phyloP scores from a whole-genome alignment of 2,329 filamentous ascomycete species.

The Thelonectria blattea region DNA sequence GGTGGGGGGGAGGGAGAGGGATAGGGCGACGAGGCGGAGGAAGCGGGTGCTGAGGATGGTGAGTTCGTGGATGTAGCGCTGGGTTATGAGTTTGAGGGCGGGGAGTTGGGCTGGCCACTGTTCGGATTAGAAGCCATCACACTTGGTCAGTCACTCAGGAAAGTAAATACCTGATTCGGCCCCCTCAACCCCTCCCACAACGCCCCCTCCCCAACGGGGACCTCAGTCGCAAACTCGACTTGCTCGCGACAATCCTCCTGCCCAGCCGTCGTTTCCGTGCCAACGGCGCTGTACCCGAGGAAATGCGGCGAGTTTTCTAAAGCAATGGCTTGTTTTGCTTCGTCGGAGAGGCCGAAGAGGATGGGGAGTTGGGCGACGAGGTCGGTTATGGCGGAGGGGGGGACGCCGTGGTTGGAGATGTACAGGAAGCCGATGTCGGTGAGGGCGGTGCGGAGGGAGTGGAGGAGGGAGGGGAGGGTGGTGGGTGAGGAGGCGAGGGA shows the following conservation, averaged over 20 bases:
- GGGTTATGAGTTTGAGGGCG: constrained; percentile 45
- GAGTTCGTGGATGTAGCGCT: constrained; percentile 58
- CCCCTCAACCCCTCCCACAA: constrained; percentile 53
- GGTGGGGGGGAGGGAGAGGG: constrained; percentile 55
- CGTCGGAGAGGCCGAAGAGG: constrained; percentile 50
- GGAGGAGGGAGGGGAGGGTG: constrained; percentile 46
- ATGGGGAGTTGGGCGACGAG: constrained; percentile 49
- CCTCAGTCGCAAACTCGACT: constrained; percentile 64
- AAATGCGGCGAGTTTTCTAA: constrained; percentile 64
- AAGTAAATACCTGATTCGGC: constrained; percentile 52
- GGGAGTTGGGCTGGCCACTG: constrained; percentile 51
- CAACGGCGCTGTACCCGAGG: constrained; percentile 62
- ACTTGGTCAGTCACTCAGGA: no score
- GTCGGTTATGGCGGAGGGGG: constrained; percentile 41
- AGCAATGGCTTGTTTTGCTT: constrained; percentile 48
- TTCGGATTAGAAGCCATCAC: no score
- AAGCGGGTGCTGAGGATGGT: constrained; percentile 59
- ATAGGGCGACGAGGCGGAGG: constrained; percentile 61
- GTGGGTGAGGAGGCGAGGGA: constrained; percentile 47
- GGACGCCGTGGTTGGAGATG: constrained; percentile 56
- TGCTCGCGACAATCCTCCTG: constrained; percentile 61
- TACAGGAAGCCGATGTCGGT: constrained; percentile 61
- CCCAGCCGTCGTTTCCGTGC: constrained; percentile 62
- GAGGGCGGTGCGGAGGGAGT: constrained; percentile 52
- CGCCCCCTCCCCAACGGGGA: constrained; percentile 41